These are phyloP conservation scores for Zymoseptoria crescenta DNA, from an alignment of 2,329 filamentous ascomycete genomes.

Conservation along the genomic window DNA sequence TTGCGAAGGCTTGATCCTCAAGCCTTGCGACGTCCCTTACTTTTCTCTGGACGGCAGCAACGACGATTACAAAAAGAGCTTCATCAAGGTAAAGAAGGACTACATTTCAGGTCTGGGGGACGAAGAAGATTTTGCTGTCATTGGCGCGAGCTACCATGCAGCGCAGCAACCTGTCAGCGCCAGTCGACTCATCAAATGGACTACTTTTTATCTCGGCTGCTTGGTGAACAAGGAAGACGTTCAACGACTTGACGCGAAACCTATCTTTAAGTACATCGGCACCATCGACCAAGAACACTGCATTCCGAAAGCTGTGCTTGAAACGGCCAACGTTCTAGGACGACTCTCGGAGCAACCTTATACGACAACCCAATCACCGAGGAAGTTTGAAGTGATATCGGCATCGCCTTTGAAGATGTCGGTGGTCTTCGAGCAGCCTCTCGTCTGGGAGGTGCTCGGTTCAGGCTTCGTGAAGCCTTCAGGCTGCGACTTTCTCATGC, in stretches of 20 bases:
- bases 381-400: slow-evolving; percentile 18
- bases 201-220: slow-evolving; percentile 73
- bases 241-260: slow-evolving; percentile 42
- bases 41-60: slow-evolving; percentile 39
- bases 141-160: slow-evolving; percentile 66
- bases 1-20: slow-evolving; percentile 74
- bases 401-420: slow-evolving; percentile 29
- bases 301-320: slow-evolving; percentile 39
- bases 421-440: slow-evolving; percentile 58
- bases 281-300: slow-evolving; percentile 38
- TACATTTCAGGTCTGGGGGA: slow-evolving; percentile 74
- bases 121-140: slow-evolving; percentile 70
- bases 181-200: slow-evolving; percentile 51
- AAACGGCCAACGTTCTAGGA: slow-evolving; percentile 37
- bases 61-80: slow-evolving; percentile 15
- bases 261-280: slow-evolving; percentile 60
- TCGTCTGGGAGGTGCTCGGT: slow-evolving; percentile 73
- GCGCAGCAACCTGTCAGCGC: slow-evolving; percentile 51
- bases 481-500: slow-evolving; percentile 62
- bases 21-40: slow-evolving; percentile 68
- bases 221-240: slow-evolving; percentile 59
- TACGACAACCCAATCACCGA: slow-evolving; percentile 15
- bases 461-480: slow-evolving; percentile 69
- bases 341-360: slow-evolving; percentile 30
- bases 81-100: slow-evolving; percentile 83